Percentiles rank a stretch among this genome's conserved stretches.
Conservation (phyloP, 768 basidiomycete species). For the Trametes gibbosa region DNA sequence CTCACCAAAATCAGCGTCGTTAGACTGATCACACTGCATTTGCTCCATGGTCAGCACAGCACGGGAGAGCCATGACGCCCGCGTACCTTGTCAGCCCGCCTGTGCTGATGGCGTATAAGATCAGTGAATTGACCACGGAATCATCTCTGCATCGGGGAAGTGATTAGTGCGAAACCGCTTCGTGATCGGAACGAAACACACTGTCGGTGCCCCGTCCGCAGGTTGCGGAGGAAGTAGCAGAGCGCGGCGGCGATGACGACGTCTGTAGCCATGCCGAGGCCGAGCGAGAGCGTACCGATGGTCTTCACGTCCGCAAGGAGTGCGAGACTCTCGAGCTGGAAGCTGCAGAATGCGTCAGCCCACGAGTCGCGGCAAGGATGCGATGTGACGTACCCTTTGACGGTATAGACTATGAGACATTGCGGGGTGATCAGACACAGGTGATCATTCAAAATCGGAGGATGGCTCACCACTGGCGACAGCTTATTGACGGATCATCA, state of each 20-base stretch:
- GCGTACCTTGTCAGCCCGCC: slow-evolving; percentile 59
- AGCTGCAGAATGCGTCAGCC: slow-evolving; percentile 4
- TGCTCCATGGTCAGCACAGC: not conserved
- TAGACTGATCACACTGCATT: slow-evolving; percentile 42
- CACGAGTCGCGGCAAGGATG: not conserved
- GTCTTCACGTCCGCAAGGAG: slow-evolving; percentile 45
- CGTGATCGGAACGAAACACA: not conserved
- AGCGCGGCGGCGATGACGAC: slow-evolving; percentile 49
- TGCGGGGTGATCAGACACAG: not conserved
- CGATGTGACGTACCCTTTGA: slow-evolving; percentile 38
- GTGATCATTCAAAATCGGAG: not conserved
- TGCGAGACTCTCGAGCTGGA: slow-evolving; percentile 34
- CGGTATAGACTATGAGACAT: slow-evolving; percentile 36
- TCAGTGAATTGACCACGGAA: slow-evolving; percentile 54
- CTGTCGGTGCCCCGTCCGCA: slow-evolving; percentile 51
- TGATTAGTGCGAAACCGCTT: not conserved
- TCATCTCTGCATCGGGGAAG: slow-evolving; percentile 41
- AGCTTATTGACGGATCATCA: slow-evolving; percentile 19
- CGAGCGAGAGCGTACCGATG: slow-evolving; percentile 47
- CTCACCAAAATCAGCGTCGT: slow-evolving; percentile 56
- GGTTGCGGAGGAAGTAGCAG: slow-evolving; percentile 50
- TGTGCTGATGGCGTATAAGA: slow-evolving; percentile 61
- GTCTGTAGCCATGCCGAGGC: slow-evolving; percentile 50
- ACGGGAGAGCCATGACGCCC: not conserved
- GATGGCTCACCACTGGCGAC: slow-evolving; percentile 38